Base-by-base conservation (phyloP, 2,329 filamentous ascomycete genomes). In the Blastomyces percursus region DNA sequence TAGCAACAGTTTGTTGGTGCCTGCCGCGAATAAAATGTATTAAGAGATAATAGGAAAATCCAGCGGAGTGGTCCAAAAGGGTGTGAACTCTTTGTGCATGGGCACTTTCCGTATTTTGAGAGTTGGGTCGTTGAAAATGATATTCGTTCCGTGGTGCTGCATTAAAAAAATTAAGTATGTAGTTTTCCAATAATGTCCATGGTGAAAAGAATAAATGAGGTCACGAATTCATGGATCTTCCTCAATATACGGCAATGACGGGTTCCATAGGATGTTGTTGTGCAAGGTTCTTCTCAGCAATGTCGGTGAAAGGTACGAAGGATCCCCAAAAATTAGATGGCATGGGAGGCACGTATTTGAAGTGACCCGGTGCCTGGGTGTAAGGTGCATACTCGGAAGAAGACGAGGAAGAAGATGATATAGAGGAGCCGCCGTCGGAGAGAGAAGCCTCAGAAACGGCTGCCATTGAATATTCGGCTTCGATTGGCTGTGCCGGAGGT, bases 381-480 rank as follows among this genome's bases (percentile, higher is more conserved):
- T 72, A 70, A 30, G 71, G 69, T 30, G 73, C 69, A 62, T 71
- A 71, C 38, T 70, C 69, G 14, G 73, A 69, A 3, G 57, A 59
- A 55, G 72, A 73, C 67, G 74, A 69, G 12, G 72, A 73, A 16
- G 70, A 69, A 14, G 68, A 68, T 14, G 65, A 66, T 46, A 63
- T 63, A 27, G 71, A 66, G 55, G 70, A 75, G 55, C 75, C 71
- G 57, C 75, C 73, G 66, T 76, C 74, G 30, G 74, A 75, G 62
- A 75, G 68, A 30, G 75, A 76, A 2, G 70, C 69, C 61, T 75
- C 74, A 16, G 75, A 77, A 52, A 73, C 67, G n/a, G 72, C 75
- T 8, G 75, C 75, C 62, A 73, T 71, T 59, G 74, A 74, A 60
- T 74, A 76, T 50, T 76, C 71, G 30, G 71, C 68, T 66, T 73